Base-by-base conservation (phyloP, 78 protist species). In the Tieghemostelium lacteum region DNA sequence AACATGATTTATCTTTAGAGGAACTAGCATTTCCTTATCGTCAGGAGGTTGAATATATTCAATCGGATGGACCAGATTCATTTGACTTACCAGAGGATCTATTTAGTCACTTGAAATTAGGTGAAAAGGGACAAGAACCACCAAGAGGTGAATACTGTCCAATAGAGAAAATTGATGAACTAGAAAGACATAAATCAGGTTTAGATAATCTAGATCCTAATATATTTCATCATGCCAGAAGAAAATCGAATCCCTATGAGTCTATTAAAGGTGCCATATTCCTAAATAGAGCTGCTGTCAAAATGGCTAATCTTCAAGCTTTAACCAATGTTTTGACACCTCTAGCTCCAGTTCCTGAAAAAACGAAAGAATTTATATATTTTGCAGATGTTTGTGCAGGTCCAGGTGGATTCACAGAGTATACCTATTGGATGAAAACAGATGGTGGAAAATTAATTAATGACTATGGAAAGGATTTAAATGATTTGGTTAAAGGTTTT, bases 351-450 rank as follows among this genome's bases (percentile, higher is more conserved):
- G 34, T 45, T 19, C 16, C 20, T 4, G 55, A 26, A 29, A 75
- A 64, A 63, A 40, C 40, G 63, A 50, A 36, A 16, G 77, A 52
- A 26, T 71, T 71, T 52, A 19, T 77, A 29, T 72, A 88, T 55
- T 88, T 88, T 88, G 87, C 75, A 31, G 94, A 91, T 75, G 78
- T 91, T 19, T 91, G 98, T 61, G 97, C 97, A 2, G 98, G 97
- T 26, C 98, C 98, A 8, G 98, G 98, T 14, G 98, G 98, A 12
- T 97, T 97, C 67, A 92, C 96, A 5, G 98, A 93, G 78, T 97
- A 96, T 75, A 29, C 93, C 34, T 57, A 58, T 63, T 97, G 96
- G 96, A 75, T 96, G 22, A 73, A 67, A 49, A 61, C 75, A 14
- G 71, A 63, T 33, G 85, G 85, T 49, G 64, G 83, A 34, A 66